Conservation (phyloP, 164 flowering plant species). For the Litsea cubeba region DNA sequence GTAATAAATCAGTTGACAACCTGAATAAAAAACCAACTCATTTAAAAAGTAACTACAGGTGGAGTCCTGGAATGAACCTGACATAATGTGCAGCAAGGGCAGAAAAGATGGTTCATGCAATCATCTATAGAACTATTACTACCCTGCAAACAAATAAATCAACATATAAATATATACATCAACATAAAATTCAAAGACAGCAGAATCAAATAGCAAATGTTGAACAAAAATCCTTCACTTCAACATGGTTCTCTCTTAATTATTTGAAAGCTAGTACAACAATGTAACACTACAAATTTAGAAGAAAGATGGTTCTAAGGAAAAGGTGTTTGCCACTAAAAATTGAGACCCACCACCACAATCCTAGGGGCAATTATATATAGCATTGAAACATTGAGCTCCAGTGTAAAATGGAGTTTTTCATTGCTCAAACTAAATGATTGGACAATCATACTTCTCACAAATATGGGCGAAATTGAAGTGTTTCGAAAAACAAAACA, state of each 20-base stretch:
- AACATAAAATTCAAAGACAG: not conserved
- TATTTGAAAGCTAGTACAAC: not conserved
- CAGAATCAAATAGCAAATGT: not conserved
- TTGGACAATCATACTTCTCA: too few relatives aligned
- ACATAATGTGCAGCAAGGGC: slow-evolving; percentile 72
- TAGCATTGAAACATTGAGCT: too few relatives aligned
- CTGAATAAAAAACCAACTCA: not conserved
- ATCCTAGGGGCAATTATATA: too few relatives aligned
- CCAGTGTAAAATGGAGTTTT: too few relatives aligned
- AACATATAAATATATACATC: slow-evolving; percentile 1
- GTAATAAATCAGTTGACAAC: not conserved
- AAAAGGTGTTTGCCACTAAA: too few relatives aligned
- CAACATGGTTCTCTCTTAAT: not conserved
- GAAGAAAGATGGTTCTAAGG: not conserved
- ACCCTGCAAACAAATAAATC: slow-evolving; percentile 45
- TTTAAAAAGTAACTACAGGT: not conserved
- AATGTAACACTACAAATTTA: not conserved
- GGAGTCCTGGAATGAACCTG: slow-evolving; percentile 37
- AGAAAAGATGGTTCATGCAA: slow-evolving; percentile 66
- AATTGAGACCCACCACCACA: too few relatives aligned
- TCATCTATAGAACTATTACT: slow-evolving; percentile 67
- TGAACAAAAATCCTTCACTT: not conserved
- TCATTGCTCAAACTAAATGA: too few relatives aligned
- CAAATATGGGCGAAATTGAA: too few relatives aligned
- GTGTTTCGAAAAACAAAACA: too few relatives aligned